A percentile compares a stretch with the other conserved stretches of the same genome.
These are phyloP conservation scores for Cyanidioschyzon merolae DNA, from an alignment of 23 red algal genomes.

Conservation along the genomic window DNA sequence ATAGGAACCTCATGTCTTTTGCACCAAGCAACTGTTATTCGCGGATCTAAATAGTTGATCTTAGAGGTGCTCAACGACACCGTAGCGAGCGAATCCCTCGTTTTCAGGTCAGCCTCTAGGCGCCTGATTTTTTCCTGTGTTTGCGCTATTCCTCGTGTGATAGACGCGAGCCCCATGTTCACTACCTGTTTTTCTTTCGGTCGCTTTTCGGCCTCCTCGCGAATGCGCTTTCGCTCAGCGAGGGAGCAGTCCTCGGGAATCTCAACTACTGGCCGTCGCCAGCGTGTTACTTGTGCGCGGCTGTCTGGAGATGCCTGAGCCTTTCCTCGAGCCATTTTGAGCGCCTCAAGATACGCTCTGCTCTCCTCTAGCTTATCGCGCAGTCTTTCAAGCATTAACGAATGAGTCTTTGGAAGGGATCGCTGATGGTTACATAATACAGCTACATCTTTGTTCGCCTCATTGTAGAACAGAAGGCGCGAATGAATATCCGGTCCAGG, in stretches of 20 bases:
- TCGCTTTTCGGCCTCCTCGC: constrained; percentile 30
- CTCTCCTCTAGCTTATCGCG: constrained; percentile 40
- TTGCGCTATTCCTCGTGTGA: constrained; percentile 35
- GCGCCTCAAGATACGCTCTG: constrained; percentile 38
- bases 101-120: constrained; percentile 83
- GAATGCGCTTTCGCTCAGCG: constrained; percentile 23
- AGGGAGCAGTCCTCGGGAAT: constrained; percentile 42
- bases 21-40: constrained; percentile 98
- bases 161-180: constrained; percentile 25
- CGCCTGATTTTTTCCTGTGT: constrained; percentile 44
- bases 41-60: constrained; percentile 94
- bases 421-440: constrained; percentile 96
- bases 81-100: constrained; percentile 15
- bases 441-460: constrained; percentile 95
- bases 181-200: constrained; percentile 29
- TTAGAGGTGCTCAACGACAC: constrained; percentile 93
- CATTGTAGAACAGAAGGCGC: constrained; percentile 78
- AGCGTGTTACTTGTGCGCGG: constrained; percentile 42
- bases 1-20: constrained; percentile 86
- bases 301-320: background rate
- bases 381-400: constrained; percentile 65
- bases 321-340: constrained; percentile 31
- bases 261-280: constrained; percentile 36
- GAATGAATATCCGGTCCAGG: constrained; percentile 20
- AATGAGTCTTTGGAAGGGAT: constrained; percentile 53